Conservation (phyloP, 1,284 basidiomycete genomes). For the Sanghuangporus baumii region DNA sequence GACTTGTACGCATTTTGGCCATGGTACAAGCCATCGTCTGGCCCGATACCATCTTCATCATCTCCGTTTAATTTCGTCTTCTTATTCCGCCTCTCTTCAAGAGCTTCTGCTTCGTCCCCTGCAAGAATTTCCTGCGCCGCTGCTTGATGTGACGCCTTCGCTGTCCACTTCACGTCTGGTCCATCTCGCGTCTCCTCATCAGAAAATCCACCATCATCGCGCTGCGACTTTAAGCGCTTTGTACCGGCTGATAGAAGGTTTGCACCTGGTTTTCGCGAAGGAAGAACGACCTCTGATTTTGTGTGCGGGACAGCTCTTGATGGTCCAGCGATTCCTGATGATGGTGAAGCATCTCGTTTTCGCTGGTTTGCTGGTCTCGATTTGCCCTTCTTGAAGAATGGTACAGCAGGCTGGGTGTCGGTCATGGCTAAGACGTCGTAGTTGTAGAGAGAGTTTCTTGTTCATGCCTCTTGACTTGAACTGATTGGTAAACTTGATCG, state of each 20-base stretch:
- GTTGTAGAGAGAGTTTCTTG: neutral
- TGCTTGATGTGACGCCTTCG: constrained; percentile 61
- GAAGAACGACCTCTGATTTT: constrained; percentile 70
- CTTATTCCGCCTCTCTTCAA: constrained; percentile 58
- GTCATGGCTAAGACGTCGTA: constrained; percentile 9
- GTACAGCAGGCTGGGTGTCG: constrained; percentile 35
- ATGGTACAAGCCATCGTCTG: constrained; percentile 85
- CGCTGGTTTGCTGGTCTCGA: constrained; percentile 66
- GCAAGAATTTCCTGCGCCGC: constrained; percentile 68
- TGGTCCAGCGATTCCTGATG: constrained; percentile 22
- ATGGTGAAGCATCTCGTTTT: constrained; percentile 63
- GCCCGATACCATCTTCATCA: constrained; percentile 54
- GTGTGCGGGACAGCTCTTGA: constrained; percentile 29
- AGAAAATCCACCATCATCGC: constrained; percentile 37
- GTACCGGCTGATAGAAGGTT: constrained; percentile 82
- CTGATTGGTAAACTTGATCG: neutral
- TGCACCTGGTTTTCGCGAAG: constrained; percentile 56
- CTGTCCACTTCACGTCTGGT: constrained; percentile 76
- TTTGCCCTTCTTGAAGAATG: constrained; percentile 85
- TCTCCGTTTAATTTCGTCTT: constrained; percentile 50
- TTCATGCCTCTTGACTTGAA: neutral
- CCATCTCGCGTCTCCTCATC: constrained; percentile 51
- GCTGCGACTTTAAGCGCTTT: constrained; percentile 65
- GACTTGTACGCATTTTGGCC: constrained; percentile 80
- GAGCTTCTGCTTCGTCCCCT: constrained; percentile 72